Percentiles rank a stretch among this genome's conserved stretches.
These are phyloP conservation scores for Lenwebbia sp. DNA, from an alignment of 345 rosid species.

Conservation along the genomic window DNA sequence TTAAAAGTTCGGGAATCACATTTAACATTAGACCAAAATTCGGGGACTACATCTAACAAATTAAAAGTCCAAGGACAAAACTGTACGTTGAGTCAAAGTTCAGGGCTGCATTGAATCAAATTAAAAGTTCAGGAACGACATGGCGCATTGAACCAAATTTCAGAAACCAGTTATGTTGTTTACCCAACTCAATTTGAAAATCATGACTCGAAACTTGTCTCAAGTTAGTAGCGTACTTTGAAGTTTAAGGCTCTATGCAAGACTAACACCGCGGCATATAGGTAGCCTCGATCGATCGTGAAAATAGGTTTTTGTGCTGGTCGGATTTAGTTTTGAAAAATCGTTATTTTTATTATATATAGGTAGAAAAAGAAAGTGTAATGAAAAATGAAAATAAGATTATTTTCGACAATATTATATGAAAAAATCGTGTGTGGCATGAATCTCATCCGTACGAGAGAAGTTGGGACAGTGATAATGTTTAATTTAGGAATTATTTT, in stretches of 20 bases:
- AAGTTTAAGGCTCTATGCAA: neutral
- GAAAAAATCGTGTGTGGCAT: neutral
- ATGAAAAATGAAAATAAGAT: neutral
- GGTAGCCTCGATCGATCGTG: rapidly evolving
- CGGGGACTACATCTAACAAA: rapidly evolving
- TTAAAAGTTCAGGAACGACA: rapidly evolving
- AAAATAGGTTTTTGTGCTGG: neutral
- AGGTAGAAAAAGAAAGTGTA: neutral
- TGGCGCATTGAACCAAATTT: rapidly evolving
- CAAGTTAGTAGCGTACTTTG: rapidly evolving
- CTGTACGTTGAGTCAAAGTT: rapidly evolving
- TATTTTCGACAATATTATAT: neutral
- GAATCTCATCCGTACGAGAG: too few species aligned
- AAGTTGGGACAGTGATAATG: neutral
- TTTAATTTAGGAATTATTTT: neutral
- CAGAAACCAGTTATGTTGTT: rapidly evolving
- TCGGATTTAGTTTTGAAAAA: neutral
- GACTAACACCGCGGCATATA: neutral
- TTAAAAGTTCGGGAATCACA: rapidly evolving
- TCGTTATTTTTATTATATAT: rapidly evolving
- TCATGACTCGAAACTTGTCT: too few species aligned
- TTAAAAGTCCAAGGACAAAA: rapidly evolving
- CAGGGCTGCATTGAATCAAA: rapidly evolving
- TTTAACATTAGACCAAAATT: neutral
- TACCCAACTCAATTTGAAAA: neutral